Evolutionary conservation across 2,329 filamentous ascomycete species (phyloP).

Genomic region (Cytospora schulzeri): DNA sequence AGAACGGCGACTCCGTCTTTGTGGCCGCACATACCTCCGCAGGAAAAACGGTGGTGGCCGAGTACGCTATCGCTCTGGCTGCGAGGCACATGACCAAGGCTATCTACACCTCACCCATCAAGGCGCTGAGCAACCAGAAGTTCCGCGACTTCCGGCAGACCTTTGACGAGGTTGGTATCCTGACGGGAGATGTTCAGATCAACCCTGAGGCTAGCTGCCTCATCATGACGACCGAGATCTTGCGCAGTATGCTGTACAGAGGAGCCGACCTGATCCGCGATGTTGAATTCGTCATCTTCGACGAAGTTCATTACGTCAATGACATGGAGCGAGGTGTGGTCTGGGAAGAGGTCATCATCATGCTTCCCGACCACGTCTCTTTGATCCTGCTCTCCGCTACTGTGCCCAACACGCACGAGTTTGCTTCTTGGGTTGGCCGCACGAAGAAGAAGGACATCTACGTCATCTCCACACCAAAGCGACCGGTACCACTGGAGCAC

Average conservation of each 20-base stretch:
- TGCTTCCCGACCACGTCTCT: slow-evolving; percentile 96
- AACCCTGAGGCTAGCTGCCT: slow-evolving; percentile 96
- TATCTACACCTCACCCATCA: slow-evolving; percentile 98
- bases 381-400: slow-evolving; percentile 94
- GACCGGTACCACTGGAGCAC: slow-evolving; percentile 92
- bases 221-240: slow-evolving; percentile 98
- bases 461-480: slow-evolving; percentile 95
- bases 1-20: slow-evolving; percentile 95
- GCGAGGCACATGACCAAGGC: slow-evolving; percentile 99
- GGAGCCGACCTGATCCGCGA: slow-evolving; percentile 95
- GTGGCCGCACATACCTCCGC: slow-evolving; percentile 97
- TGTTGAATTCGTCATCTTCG: slow-evolving; percentile 98
- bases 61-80: slow-evolving; percentile 94
- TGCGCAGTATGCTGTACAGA: slow-evolving; percentile 96
- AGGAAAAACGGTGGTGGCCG: slow-evolving; percentile 96
- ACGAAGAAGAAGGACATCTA: slow-evolving; percentile 99
- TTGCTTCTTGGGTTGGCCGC: slow-evolving; percentile 95
- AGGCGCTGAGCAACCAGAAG: slow-evolving; percentile 97
- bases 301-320: slow-evolving; percentile 98
- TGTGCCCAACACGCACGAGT: slow-evolving; percentile 96
- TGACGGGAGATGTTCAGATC: slow-evolving; percentile 98
- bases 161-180: slow-evolving; percentile 94
- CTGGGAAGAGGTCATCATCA: slow-evolving; percentile 99
- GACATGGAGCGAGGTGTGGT: slow-evolving; percentile 94
- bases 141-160: slow-evolving; percentile 89